Evolutionary conservation across 116 monocot species (phyloP).

Genomic region (Posidonia oceanica): DNA sequence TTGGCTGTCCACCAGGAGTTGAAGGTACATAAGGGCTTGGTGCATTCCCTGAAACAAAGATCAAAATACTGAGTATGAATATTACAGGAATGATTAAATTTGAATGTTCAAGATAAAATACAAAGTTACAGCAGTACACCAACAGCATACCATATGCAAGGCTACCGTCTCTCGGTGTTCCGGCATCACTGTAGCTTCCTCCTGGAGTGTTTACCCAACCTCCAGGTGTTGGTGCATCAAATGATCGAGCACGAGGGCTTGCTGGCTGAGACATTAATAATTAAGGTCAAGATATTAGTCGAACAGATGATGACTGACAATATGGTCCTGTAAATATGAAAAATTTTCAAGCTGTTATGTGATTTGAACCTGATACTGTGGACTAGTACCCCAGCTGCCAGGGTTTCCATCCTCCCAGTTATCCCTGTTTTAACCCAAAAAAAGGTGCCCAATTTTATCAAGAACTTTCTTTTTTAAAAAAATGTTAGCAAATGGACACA

Average conservation of each 20-base stretch:
- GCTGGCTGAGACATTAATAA: constrained; percentile 44
- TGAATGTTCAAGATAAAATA: neutral
- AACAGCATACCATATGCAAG: constrained; percentile 49
- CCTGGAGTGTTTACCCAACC: constrained; percentile 98
- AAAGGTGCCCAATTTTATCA: neutral
- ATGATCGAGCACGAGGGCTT: constrained; percentile 73
- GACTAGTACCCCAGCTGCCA: constrained; percentile 84
- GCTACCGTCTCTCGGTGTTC: constrained; percentile 70
- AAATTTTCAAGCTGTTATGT: neutral
- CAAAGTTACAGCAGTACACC: neutral
- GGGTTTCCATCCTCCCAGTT: constrained; percentile 97
- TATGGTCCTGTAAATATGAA: neutral
- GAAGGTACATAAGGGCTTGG: constrained; percentile 92
- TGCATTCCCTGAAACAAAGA: constrained; percentile 55
- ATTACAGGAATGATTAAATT: neutral
- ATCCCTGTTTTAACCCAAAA: constrained; percentile 33
- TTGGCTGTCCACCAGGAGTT: constrained; percentile 88
- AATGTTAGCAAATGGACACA: neutral
- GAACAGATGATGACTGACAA: neutral
- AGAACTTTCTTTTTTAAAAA: neutral
- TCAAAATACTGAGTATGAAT: neutral
- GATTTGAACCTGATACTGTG: constrained; percentile 66
- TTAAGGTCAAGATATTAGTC: neutral
- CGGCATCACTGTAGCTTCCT: constrained; percentile 62
- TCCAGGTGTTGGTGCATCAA: constrained; percentile 96